phyloP scores from a whole-genome alignment of 192 early-diverging fungal species.

The Chytriomyces sp. region DNA sequence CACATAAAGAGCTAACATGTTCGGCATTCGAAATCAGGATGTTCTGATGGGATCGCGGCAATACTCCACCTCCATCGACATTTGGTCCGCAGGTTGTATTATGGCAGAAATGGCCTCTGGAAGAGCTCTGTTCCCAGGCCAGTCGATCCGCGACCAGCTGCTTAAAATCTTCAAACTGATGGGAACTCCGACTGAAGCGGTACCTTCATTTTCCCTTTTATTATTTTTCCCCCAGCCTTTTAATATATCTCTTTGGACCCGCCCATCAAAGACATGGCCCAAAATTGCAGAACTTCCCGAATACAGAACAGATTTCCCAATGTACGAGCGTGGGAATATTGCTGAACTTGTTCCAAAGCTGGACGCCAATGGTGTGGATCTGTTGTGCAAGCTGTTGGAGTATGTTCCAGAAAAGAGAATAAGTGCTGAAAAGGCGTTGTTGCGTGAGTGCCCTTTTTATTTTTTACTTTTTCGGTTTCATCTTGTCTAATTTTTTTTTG shows the following conservation, averaged over 20 bases:
- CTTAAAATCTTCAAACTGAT: slow-evolving; percentile 86
- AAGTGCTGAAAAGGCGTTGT: slow-evolving; percentile 76
- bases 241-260: too few species aligned
- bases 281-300: slow-evolving; percentile 85
- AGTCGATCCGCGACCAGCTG: slow-evolving; percentile 85
- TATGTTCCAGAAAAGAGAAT: slow-evolving; percentile 82
- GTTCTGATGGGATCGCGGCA: slow-evolving; percentile 91
- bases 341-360: slow-evolving; percentile 83
- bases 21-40: slow-evolving; percentile 49
- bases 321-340: slow-evolving; percentile 72
- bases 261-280: slow-evolving; percentile 72
- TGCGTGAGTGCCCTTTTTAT: slow-evolving; percentile 49
- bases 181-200: slow-evolving; percentile 76
- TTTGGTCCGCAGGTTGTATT: slow-evolving; percentile 96
- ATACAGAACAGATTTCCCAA: slow-evolving; percentile 82
- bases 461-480: neutral
- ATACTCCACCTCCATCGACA: slow-evolving; percentile 93
- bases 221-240: neutral
- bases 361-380: slow-evolving; percentile 81
- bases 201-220: slow-evolving; percentile 17
- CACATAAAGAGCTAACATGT: neutral
- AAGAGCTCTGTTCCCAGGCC: slow-evolving; percentile 89
- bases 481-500: neutral
- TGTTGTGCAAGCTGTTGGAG: slow-evolving; percentile 76
- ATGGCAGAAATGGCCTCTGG: slow-evolving; percentile 66